A percentile compares a stretch with the other conserved stretches of the same genome.
phyloP scores from a whole-genome alignment of 768 basidiomycete species.

The Suillus subalutaceus region DNA sequence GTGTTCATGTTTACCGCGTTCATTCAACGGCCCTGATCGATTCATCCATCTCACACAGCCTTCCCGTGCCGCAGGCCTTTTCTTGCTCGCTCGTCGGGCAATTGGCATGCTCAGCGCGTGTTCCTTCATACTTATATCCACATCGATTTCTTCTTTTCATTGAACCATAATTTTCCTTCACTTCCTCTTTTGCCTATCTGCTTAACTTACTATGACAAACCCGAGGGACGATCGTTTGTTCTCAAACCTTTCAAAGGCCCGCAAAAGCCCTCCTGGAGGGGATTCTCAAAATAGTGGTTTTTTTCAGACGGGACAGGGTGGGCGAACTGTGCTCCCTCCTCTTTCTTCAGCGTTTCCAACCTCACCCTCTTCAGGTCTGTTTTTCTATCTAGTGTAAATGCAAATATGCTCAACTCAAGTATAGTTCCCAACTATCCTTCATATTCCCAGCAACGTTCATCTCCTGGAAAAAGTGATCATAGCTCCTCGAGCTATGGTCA shows the following conservation, averaged over 20 bases:
- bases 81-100: conserved; percentile 37
- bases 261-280: conserved; percentile 67
- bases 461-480: conserved; percentile 62
- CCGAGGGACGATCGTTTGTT: conserved; percentile 74
- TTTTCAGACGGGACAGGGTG: conserved; percentile 84
- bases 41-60: conserved; percentile 38
- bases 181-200: conserved; percentile 60
- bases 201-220: conserved; percentile 66
- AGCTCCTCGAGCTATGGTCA: conserved; percentile 51
- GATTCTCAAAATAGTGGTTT: conserved; percentile 62
- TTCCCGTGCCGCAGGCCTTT: conserved; percentile 34
- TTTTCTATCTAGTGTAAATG: conserved; percentile 55
- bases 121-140: conserved; percentile 49
- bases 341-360: conserved; percentile 83
- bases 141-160: conserved; percentile 57
- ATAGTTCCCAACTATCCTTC: conserved; percentile 62
- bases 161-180: conserved; percentile 44
- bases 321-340: conserved; percentile 87
- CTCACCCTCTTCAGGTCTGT: conserved; percentile 91
- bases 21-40: conserved; percentile 46
- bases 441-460: conserved; percentile 67
- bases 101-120: conserved; percentile 47
- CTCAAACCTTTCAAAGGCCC: conserved; percentile 62
- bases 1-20: conserved; percentile 55
- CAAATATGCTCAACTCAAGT: conserved; percentile 59